Evolutionary conservation across 2,329 filamentous ascomycete species (phyloP).

Genomic region (Claviceps paspali): DNA sequence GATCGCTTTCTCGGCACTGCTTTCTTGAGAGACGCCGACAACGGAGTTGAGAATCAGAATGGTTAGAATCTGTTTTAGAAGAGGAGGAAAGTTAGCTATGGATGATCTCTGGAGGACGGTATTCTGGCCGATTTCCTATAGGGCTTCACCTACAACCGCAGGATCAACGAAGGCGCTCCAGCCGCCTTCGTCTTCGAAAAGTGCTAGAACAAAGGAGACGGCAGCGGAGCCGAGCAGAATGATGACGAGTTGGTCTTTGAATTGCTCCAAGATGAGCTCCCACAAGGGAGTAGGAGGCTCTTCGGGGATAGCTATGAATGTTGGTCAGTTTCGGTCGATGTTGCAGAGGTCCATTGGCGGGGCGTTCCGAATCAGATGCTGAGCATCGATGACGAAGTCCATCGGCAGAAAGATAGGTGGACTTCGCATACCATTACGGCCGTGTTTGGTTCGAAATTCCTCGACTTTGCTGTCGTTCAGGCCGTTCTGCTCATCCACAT

Average conservation of each 20-base stretch:
- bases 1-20: constrained; percentile 95
- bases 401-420: neutral
- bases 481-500: constrained; percentile 38
- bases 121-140: neutral
- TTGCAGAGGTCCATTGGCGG: neutral
- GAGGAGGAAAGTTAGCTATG: neutral
- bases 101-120: neutral
- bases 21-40: constrained; percentile 96
- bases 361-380: no score
- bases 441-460: constrained; percentile 40
- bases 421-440: constrained; percentile 44
- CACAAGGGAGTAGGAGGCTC: constrained; percentile 92
- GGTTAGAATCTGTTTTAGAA: constrained; percentile 59
- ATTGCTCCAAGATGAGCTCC: constrained; percentile 95
- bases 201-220: constrained; percentile 81
- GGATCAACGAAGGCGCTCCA: constrained; percentile 98
- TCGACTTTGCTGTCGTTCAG: constrained; percentile 44
- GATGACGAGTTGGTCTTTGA: constrained; percentile 95
- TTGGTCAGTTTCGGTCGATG: constrained; percentile 5
- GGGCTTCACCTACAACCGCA: constrained; percentile 54
- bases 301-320: constrained; percentile 45
- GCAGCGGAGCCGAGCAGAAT: constrained; percentile 87
- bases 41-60: constrained; percentile 94
- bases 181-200: constrained; percentile 85
- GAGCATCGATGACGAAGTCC: constrained; percentile 3